phyloP scores from a whole-genome alignment of 2,329 filamentous ascomycete species.

The Hypoxylon sp. region DNA sequence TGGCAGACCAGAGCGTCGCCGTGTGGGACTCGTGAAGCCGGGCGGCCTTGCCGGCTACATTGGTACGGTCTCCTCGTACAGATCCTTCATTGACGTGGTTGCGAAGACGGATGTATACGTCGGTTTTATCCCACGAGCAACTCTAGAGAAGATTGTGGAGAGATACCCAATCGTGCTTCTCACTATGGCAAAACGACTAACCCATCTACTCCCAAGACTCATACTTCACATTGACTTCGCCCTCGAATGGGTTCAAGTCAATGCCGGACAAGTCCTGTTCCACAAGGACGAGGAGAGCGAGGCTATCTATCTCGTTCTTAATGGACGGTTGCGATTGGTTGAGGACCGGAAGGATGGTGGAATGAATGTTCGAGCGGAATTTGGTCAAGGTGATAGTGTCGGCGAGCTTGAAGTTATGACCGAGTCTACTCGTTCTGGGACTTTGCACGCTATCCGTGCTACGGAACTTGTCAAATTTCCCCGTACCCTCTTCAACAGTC shows the following conservation, averaged over 20 bases:
- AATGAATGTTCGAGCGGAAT: conserved; percentile 90
- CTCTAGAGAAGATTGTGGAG: conserved; percentile 92
- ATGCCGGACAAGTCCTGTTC: conserved; percentile 94
- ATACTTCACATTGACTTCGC: conserved; percentile 98
- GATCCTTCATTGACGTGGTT: conserved; percentile 96
- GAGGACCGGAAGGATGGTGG: conserved; percentile 85
- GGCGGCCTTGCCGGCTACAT: conserved; percentile 95
- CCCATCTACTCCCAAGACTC: conserved; percentile 87
- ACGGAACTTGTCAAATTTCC: conserved; percentile 97
- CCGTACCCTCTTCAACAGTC: conserved; percentile 95
- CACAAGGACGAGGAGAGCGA: conserved; percentile 96
- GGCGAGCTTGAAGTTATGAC: conserved; percentile 98
- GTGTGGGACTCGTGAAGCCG: conserved; percentile 92
- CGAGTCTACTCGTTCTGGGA: conserved; percentile 90
- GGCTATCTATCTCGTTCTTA: conserved; percentile 97
- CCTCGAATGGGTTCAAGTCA: conserved; percentile 97
- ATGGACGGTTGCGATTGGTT: conserved; percentile 89
- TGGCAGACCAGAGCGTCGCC: conserved; percentile 69
- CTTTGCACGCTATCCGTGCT: conserved; percentile 94
- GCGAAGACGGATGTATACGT: conserved; percentile 99
- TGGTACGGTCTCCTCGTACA: conserved; percentile 92
- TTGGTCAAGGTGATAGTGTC: conserved; percentile 96
- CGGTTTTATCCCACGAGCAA: conserved; percentile 88
- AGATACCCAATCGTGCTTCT: conserved; percentile 91
- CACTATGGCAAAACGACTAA: conserved; percentile 96